Conservation (phyloP, 768 basidiomycete species). For the Hericium alpestre region DNA sequence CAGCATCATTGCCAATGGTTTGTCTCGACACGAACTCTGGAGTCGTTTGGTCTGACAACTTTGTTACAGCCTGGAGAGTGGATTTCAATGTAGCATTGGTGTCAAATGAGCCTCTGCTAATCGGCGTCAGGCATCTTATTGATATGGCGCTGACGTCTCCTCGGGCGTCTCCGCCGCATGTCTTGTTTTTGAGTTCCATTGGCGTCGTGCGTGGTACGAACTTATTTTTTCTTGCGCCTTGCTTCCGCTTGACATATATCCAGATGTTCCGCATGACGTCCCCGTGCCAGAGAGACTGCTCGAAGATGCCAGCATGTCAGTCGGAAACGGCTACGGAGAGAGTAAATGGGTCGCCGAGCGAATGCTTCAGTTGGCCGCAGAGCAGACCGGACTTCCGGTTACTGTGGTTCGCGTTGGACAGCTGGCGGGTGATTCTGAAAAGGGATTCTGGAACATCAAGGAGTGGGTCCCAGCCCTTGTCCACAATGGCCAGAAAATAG, state of each 20-base stretch:
- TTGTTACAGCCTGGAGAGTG: slow-evolving; percentile 16
- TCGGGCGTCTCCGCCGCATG: slow-evolving; percentile 5
- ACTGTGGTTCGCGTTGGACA: slow-evolving; percentile 1
- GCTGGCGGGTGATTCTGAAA: background rate
- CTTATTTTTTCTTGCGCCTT: background rate
- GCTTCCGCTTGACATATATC: background rate
- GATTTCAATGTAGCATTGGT: slow-evolving; percentile 18
- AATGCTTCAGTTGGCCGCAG: background rate
- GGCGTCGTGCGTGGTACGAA: slow-evolving; percentile 6
- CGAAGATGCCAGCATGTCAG: background rate
- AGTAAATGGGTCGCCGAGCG: slow-evolving; percentile 8
- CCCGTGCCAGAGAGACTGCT: background rate
- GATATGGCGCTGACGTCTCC: slow-evolving; percentile 15
- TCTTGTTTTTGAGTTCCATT: slow-evolving; percentile 19
- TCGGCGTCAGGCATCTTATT: slow-evolving; percentile 15
- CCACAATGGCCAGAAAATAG: background rate
- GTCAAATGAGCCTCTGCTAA: slow-evolving; percentile 17
- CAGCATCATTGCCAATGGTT: slow-evolving; percentile 1
- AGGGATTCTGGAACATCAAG: background rate
- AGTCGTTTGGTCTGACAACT: too few species aligned
- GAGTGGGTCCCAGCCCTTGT: slow-evolving; percentile 2
- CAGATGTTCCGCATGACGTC: too few species aligned
- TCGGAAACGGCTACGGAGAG: background rate
- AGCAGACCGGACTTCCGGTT: background rate
- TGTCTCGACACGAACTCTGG: background rate